Base-by-base conservation (phyloP, 2,329 filamentous ascomycete genomes). In the Fusarium abutilonis region DNA sequence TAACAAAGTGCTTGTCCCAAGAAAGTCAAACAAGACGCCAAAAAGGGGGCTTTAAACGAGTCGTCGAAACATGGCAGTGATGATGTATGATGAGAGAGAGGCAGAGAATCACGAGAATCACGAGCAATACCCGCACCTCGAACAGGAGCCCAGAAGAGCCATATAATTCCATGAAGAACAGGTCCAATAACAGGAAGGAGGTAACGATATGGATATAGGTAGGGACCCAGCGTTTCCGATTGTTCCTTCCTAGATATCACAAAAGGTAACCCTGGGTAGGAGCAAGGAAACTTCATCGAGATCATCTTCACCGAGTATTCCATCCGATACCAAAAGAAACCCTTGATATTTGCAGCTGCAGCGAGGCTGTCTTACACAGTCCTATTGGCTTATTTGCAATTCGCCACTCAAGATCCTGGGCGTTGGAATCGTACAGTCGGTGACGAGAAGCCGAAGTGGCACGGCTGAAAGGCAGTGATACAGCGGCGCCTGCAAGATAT, bases 11-110 rank as follows among this genome's bases (percentile, higher is more conserved):
- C 60, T 56, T 72, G 73, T 74, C 76, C 77, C 79, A 80, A 81
- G 77, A 77, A 73, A 75, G 74, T 75, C 76, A 79, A 76, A 76
- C 69, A 74, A 65, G 67, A 69, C 73, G 69, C 72, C 69, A 66
- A 66, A 60, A 73, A 56, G 58, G 56, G 57, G 60, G 54, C 49
- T 52, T 45, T 49, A 57, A 52, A 45, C 32, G 52, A 66, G 51
- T 63, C 69, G 69, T 76, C 77, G 77, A 77, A 75, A 72, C 77
- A 80, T 80, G 70, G 54, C 48, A 54, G 52, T 41, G 43, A 47
- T 51, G 59, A 74, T 78, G 70, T 64, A 73, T 70, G 70, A 71
- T 69, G 67, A 67, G 52, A 45, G 64, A 68, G 47, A 62, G 57
- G 57, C 67, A 67, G 57, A 65, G 39, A 43, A 45, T 54, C 53